These are phyloP conservation scores for Oryza glumipatula DNA, from an alignment of 176 grass and related monocot genomes.

Conservation along the genomic window DNA sequence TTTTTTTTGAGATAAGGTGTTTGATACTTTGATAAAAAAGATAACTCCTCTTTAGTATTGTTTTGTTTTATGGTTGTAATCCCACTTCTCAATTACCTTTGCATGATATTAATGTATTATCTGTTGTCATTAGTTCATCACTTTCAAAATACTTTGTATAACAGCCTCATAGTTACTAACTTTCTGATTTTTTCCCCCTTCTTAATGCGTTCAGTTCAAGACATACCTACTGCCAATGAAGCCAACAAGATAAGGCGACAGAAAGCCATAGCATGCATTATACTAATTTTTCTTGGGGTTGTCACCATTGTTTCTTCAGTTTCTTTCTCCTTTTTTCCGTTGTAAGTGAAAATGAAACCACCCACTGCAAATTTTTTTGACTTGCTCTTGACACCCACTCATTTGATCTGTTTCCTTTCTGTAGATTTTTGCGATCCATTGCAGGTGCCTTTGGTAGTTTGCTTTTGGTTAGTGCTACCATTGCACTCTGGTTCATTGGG, in stretches of 20 bases:
- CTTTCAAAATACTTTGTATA: background rate
- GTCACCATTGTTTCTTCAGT: constrained; percentile 50
- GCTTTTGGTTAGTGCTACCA: constrained; percentile 41
- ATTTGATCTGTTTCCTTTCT: constrained; percentile 18
- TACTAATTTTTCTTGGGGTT: constrained; percentile 54
- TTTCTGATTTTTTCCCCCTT: background rate
- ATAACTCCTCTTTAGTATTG: background rate
- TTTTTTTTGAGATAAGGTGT: background rate
- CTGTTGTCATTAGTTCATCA: background rate
- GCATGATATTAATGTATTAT: constrained; percentile 24
- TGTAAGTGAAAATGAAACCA: constrained; percentile 54
- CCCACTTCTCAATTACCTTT: constrained; percentile 10
- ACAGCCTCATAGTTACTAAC: constrained; percentile 15
- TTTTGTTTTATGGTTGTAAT: background rate
- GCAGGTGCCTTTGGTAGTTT: constrained; percentile 47
- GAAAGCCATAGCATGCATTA: constrained; percentile 63
- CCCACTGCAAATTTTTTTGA: no score
- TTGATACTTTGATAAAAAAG: background rate
- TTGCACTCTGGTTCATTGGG: constrained; percentile 53
- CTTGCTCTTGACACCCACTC: background rate
- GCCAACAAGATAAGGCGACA: constrained; percentile 51
- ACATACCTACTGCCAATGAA: constrained; percentile 33
- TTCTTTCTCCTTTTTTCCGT: constrained; percentile 62
- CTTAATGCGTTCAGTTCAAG: constrained; percentile 20
- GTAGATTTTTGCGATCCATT: constrained; percentile 46